Conservation (phyloP, 2,329 filamentous ascomycete species). For the Alternaria sp. region DNA sequence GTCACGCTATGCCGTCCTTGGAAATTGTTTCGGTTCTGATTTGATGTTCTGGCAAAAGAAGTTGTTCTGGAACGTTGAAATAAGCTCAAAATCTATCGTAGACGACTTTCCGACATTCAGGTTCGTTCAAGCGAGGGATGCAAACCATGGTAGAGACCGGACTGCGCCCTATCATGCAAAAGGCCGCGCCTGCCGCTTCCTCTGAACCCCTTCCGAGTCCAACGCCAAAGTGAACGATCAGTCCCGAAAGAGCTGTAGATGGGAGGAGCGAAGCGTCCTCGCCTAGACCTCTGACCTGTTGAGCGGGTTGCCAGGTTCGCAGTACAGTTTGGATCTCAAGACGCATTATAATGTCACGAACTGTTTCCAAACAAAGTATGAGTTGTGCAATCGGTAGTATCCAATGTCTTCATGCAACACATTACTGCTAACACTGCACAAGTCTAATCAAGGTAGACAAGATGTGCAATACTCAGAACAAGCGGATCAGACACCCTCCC, state of each 20-base stretch:
- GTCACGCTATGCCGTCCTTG: neutral
- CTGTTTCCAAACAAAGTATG: neutral
- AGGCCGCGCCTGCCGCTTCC: neutral
- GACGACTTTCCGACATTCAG: neutral
- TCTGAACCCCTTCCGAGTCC: neutral
- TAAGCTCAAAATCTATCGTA: no score
- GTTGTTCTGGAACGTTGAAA: neutral
- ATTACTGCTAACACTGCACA: neutral
- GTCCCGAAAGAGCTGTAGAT: neutral
- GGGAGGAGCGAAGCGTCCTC: neutral
- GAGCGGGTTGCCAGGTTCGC: neutral
- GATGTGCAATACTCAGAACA: neutral
- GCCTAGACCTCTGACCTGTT: neutral
- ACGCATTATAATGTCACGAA: neutral
- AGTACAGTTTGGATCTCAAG: neutral
- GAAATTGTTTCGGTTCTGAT: neutral
- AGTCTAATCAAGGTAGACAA: neutral
- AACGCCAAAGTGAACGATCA: neutral
- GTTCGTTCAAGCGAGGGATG: neutral
- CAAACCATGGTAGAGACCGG: constrained; percentile 3
- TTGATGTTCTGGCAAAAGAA: neutral
- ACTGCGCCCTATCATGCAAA: neutral
- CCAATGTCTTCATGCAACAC: neutral
- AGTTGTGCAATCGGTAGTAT: neutral
- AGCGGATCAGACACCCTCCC: neutral